phyloP scores from a whole-genome alignment of 208 protist genomes.

The Crithidia fasciculata region DNA sequence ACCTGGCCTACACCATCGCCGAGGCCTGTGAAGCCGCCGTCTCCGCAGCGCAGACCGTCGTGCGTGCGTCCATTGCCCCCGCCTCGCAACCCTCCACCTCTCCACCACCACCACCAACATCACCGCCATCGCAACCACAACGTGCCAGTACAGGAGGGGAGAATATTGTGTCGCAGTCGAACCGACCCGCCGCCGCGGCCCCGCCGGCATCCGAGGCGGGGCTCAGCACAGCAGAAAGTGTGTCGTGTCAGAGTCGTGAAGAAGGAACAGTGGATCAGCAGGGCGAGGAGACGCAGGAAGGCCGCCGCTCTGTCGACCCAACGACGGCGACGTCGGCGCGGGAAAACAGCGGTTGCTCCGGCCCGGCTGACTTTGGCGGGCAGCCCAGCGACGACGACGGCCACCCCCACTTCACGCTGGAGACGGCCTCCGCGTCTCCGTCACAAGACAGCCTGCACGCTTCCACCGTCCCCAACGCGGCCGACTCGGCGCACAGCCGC shows the following conservation, averaged over 20 bases:
- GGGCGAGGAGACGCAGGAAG: neutral
- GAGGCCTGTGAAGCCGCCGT: conserved; percentile 8
- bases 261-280: neutral
- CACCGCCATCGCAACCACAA: neutral
- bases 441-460: conserved; percentile 2
- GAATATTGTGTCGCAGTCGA: neutral
- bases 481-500: conserved; percentile 12
- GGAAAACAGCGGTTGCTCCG: neutral
- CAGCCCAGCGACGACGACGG: conserved; percentile 1
- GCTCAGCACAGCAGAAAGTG: neutral
- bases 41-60: neutral
- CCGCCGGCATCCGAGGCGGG: neutral
- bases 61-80: no score
- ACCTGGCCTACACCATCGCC: conserved; percentile 8
- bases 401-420: neutral
- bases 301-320: neutral
- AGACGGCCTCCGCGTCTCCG: neutral
- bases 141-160: neutral
- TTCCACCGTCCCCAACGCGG: neutral
- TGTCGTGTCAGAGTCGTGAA: neutral
- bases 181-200: neutral
- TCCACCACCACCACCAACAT: no score
- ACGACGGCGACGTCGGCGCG: neutral
- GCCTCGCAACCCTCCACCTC: no score
- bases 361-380: neutral